Percentiles rank a stretch among this genome's conserved stretches.
phyloP scores from a whole-genome alignment of 306 rosid genomes.

The Cajanus cajan region DNA sequence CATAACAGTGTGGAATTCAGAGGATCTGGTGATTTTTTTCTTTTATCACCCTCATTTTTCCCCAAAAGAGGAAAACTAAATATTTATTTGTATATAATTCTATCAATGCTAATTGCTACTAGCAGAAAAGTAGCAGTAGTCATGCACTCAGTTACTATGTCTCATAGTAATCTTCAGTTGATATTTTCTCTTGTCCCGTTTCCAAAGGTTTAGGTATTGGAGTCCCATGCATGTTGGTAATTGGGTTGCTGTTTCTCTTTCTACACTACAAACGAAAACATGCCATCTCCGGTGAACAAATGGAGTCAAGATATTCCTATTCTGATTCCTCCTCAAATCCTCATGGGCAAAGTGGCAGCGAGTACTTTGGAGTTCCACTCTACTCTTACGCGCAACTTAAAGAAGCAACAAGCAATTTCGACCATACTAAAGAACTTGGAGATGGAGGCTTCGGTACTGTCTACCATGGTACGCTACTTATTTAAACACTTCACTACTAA shows the following conservation, averaged over 20 bases:
- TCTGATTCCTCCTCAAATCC: slow-evolving; percentile 15
- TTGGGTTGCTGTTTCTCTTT: slow-evolving; percentile 18
- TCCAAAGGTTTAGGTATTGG: slow-evolving; percentile 38
- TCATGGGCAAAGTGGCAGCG: slow-evolving; percentile 16
- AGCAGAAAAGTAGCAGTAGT: background rate
- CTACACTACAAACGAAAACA: slow-evolving; percentile 27
- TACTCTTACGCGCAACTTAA: slow-evolving; percentile 46
- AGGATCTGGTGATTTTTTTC: background rate
- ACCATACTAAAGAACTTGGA: slow-evolving; percentile 57
- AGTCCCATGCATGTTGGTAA: slow-evolving; percentile 20
- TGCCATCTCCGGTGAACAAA: slow-evolving; percentile 1
- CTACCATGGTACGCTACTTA: slow-evolving; percentile 41
- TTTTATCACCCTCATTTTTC: background rate
- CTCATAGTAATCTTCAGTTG: slow-evolving; percentile 4
- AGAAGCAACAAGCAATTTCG: slow-evolving; percentile 64
- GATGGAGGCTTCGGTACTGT: slow-evolving; percentile 60
- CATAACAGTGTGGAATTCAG: background rate
- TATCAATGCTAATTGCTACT: background rate
- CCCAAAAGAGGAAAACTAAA: background rate
- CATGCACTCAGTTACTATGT: background rate
- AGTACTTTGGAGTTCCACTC: slow-evolving; percentile 32
- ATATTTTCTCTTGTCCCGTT: background rate
- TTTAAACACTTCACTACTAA: background rate
- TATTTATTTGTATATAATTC: background rate
- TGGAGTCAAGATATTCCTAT: slow-evolving; percentile 18